Conservation (phyloP, 345 rosid species). For the Eucalyptus regnans region DNA sequence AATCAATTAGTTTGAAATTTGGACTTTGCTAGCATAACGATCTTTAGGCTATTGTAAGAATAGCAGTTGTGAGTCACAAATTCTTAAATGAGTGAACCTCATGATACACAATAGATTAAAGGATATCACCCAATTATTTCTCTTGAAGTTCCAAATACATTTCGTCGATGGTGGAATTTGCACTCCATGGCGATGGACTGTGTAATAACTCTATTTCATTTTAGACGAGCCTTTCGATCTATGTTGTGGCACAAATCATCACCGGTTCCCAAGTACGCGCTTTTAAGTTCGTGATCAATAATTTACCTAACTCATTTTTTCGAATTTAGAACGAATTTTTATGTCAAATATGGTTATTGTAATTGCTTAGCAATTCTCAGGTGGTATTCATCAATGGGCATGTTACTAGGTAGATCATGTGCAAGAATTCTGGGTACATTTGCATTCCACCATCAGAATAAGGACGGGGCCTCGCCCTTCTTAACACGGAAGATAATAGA, state of each 20-base stretch:
- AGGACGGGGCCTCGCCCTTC: background rate
- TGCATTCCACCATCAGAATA: background rate
- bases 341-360: background rate
- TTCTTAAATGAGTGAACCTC: fast-evolving
- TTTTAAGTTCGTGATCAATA: background rate
- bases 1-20: background rate
- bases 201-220: background rate
- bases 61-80: too few species aligned
- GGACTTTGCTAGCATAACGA: too few species aligned
- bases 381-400: background rate
- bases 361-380: background rate
- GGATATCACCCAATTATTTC: too few species aligned
- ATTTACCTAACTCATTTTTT: background rate
- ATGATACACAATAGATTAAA: too few species aligned
- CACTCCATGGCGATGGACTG: background rate
- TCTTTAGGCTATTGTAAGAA: too few species aligned
- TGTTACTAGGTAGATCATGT: background rate
- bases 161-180: background rate
- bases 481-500: background rate
- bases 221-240: background rate
- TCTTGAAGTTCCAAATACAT: background rate
- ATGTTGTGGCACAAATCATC: background rate
- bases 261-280: fast-evolving
- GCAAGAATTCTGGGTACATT: background rate
- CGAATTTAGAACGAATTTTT: background rate